Percentiles rank a stretch among this genome's conserved stretches.
Conservation (phyloP, 2,329 filamentous ascomycete species). For the Zasmidium angulare region DNA sequence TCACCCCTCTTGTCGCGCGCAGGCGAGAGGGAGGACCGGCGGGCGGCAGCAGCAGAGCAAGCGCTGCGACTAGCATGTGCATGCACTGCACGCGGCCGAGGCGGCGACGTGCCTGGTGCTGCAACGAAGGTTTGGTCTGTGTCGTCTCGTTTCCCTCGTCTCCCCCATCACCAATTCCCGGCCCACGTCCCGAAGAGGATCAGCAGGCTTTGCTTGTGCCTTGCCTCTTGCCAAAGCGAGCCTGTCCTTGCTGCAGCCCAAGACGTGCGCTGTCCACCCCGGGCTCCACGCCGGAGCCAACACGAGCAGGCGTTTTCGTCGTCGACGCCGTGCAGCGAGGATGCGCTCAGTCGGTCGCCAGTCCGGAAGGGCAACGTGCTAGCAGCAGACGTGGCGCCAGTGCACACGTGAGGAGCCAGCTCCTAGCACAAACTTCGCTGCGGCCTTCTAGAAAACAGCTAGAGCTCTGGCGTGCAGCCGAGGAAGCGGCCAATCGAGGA, state of each 20-base stretch:
- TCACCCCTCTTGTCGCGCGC: neutral
- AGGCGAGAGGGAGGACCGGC: neutral
- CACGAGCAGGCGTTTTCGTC: neutral
- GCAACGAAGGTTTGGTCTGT: neutral
- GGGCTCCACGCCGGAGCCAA: too few relatives aligned
- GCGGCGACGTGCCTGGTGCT: neutral
- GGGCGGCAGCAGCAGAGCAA: neutral
- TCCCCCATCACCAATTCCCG: neutral
- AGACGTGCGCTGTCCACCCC: neutral
- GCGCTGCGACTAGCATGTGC: neutral
- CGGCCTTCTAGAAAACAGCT: neutral
- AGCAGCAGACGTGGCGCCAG: neutral
- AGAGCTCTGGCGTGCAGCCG: neutral
- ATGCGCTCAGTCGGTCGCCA: neutral
- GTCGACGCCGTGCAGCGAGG: neutral
- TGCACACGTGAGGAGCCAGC: neutral
- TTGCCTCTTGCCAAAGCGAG: neutral
- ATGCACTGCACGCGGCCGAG: neutral
- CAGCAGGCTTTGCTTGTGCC: neutral
- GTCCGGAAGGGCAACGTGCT: neutral
- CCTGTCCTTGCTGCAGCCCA: neutral
- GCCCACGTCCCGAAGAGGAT: neutral
- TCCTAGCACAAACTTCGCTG: neutral
- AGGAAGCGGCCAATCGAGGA: neutral
- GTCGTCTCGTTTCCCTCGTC: too few relatives aligned